Evolutionary conservation across 805 yeast genomes (phyloP), one percentile per base, ranked within the genome.

Genomic region (Ogataea siamensis): DNA sequence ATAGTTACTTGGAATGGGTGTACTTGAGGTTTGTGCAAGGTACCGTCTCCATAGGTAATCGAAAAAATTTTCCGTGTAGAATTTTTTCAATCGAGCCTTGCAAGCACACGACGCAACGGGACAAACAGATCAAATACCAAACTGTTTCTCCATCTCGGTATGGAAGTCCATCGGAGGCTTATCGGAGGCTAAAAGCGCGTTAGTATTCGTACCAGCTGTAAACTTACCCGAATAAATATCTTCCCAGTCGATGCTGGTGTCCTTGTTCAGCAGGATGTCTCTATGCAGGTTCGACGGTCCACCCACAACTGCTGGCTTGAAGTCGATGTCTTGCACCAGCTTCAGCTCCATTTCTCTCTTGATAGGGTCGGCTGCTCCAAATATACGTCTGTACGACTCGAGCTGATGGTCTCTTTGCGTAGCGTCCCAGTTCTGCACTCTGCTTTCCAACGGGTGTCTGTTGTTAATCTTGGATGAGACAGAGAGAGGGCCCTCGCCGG

Each of bases 331-430:
- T 31, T 78, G 76, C 3, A 91, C 83, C 17, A 91, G 73, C 40
- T 77, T 69, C 55, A 86, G 66, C 54, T 93, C 99, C 96, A 93
- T 88, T 21, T 81, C 78, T 55, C 97, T 74, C 57, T 82, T 82
- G 61, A 91, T 83, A 7, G 99, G 97, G 55, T 86, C 98, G 8
- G 93, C 96, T 32, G 91, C 78, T 11, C 99, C 99, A 60, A 84
- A 88, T 12, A 85, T 65, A 49, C 94, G 76, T 58, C 95, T 76
- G 62, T 85, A 81, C 43, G 78, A 78, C 58, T 88, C 93, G 67
- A 89, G 54, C 53, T 78, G 79, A 48, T 81, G 67, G 20, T 78
- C 78, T 22, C 74, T 73, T 55, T 87, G 88, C 9, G 83, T 82
- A 29, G 70, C 66, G 16, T 88, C 94, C 97, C 97, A 93, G 53